A percentile compares a stretch with the other conserved stretches of the same genome.
Conservation (phyloP, 257 asterid genomes). For the Nemophila menziesii region DNA sequence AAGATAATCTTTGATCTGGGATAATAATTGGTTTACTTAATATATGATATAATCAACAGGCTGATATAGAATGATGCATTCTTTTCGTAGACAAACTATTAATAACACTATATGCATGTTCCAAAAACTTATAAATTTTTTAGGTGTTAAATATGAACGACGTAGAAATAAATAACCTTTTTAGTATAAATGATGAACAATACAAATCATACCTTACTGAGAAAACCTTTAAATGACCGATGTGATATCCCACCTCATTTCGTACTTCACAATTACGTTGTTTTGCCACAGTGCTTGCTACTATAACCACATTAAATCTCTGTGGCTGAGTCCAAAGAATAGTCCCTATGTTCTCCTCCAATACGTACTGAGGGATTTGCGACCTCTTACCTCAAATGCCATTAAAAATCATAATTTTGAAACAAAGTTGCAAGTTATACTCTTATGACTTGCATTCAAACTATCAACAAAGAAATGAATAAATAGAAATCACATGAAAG, state of each 20-base stretch:
- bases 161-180: no score
- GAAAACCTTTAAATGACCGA: conserved; percentile 81
- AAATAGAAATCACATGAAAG: no score
- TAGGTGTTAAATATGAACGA: no score
- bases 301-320: conserved; percentile 97
- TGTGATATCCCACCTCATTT: conserved; percentile 90
- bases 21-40: conserved; percentile 1
- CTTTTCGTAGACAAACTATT: no score
- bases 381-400: conserved; percentile 74
- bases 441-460: background rate
- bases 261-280: conserved; percentile 88
- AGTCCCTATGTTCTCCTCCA: conserved; percentile 68
- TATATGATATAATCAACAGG: background rate
- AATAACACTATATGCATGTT: background rate
- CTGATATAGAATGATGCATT: background rate
- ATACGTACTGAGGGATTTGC: conserved; percentile 84
- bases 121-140: no score
- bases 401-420: conserved; percentile 1
- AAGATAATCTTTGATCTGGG: conserved; percentile 78
- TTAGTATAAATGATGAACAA: no score
- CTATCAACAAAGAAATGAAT: background rate
- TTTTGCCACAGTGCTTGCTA: conserved; percentile 84
- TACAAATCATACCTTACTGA: conserved; percentile 46
- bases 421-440: background rate
- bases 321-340: conserved; percentile 91